phyloP scores from a whole-genome alignment of 441 rosid species.

The Manihot esculenta region DNA sequence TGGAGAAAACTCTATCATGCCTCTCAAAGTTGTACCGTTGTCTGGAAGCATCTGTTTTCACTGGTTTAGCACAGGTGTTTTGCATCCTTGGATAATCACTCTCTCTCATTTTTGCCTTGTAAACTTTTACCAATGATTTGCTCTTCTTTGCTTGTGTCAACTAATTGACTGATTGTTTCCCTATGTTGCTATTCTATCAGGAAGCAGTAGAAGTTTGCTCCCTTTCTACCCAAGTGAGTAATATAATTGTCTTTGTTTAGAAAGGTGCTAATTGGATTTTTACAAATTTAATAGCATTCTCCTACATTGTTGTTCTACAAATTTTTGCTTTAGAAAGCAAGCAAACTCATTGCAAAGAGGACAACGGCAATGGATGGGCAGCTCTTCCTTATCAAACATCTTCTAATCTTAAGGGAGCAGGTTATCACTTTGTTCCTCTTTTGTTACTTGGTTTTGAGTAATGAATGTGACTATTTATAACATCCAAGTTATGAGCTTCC shows the following conservation, averaged over 20 bases:
- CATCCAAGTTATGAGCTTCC: slow-evolving; percentile 30
- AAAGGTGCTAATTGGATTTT: neutral
- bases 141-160: slow-evolving; percentile 15
- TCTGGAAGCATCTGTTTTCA: slow-evolving; percentile 84
- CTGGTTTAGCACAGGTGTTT: slow-evolving; percentile 95
- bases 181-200: slow-evolving; percentile 45
- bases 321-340: slow-evolving; percentile 68
- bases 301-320: neutral
- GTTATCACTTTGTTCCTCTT: slow-evolving; percentile 37
- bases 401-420: slow-evolving; percentile 92
- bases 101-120: slow-evolving; percentile 13
- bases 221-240: slow-evolving; percentile 78
- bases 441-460: slow-evolving; percentile 25
- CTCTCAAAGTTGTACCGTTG: slow-evolving; percentile 88
- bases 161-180: slow-evolving; percentile 12
- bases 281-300: slow-evolving; percentile 1
- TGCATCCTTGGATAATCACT: slow-evolving; percentile 23
- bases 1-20: slow-evolving; percentile 90
- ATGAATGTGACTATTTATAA: slow-evolving; percentile 11
- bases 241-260: slow-evolving; percentile 9
- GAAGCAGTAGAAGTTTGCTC: slow-evolving; percentile 98
- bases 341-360: slow-evolving; percentile 76
- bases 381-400: slow-evolving; percentile 92
- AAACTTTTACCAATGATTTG: slow-evolving; percentile 1
- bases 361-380: slow-evolving; percentile 87